Evolutionary conservation across 352 stramenopile species (phyloP).

Genomic region (Globisporangium paroecandrum): DNA sequence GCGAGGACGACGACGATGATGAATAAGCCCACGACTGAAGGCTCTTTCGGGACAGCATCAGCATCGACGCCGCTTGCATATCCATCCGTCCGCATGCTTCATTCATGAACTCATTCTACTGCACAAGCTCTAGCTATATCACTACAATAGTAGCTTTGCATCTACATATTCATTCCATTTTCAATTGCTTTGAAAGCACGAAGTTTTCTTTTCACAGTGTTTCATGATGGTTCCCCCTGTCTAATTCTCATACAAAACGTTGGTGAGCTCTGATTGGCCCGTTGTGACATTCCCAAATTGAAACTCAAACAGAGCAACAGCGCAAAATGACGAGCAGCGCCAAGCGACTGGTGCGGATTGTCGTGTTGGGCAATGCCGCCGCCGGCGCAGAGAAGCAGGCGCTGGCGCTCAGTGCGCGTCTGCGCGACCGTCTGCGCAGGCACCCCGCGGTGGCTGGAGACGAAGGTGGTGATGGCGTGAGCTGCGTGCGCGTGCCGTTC

Average conservation of each 20-base stretch:
- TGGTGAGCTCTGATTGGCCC: not conserved
- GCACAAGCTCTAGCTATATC: not conserved
- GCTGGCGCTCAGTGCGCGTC: constrained; percentile 41
- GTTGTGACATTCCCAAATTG: not conserved
- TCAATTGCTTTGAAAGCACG: not conserved
- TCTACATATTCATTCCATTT: not conserved
- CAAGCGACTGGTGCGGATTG: constrained; percentile 26
- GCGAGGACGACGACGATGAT: constrained; percentile 66
- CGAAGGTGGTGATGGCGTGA: constrained; percentile 25
- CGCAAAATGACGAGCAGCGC: constrained; percentile 7
- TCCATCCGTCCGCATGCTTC: not conserved
- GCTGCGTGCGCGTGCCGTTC: constrained; percentile 36
- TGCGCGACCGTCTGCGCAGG: constrained; percentile 21
- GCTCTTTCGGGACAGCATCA: not conserved
- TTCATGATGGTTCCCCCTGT: not conserved
- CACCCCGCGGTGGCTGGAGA: not conserved
- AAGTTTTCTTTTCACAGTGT: not conserved
- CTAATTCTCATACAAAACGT: not conserved
- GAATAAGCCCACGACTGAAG: constrained; percentile 31
- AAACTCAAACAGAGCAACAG: not conserved
- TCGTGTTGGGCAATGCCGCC: constrained; percentile 71
- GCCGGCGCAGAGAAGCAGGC: constrained; percentile 78
- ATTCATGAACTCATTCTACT: not conserved
- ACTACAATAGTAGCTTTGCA: not conserved
- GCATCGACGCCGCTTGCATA: not conserved